Base-by-base conservation (phyloP, 169 alveolate species). In the Eimeria necatrix region DNA sequence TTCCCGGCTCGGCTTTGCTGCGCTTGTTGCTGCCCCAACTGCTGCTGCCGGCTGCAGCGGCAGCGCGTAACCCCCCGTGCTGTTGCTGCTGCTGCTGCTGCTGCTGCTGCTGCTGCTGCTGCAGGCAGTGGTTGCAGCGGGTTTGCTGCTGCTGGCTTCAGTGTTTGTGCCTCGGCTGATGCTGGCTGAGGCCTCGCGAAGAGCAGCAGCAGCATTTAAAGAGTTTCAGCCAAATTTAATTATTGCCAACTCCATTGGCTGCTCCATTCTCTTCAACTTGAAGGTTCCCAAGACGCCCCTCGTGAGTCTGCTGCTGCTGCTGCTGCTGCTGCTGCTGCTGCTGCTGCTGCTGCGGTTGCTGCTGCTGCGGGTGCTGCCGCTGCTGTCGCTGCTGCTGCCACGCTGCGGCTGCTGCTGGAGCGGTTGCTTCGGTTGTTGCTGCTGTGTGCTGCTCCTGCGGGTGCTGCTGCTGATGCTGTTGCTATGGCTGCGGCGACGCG, bases 241-340 rank as follows among this genome's bases (percentile, higher is more conserved):
- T 59, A 93, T 93, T 52, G 95, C 95, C 26, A 52, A 81, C 6
- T 76, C 95, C 26, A 41, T 80, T 53, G 95, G 95, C 8, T 80
- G 93, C 41, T 84, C 80, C 16, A 78, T 80, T 18, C 46, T 73
- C 59, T 56, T 93, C 4, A 93, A 93, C 68, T 80, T 93, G 95
- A 60, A 51, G 46, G 68, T 80, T 20, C 95, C 95, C 22, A 93
- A 93, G 73, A 48, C 53, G 46, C 93, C 95, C 9, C 48, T 93
- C 3, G 95, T 93, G 52, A 22, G 95, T 7, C 26, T 18, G 2
- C 22, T 56, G 12, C 68, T 56, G 2, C 68, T 56, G 68, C 12
- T 18, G 22, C 41, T 32, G 41, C 41, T 32, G 41, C 41, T 32
- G 41, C 41, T 2, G 41, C 41, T 32, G 41, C 41, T 0, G 41